These are phyloP conservation scores for Crithidia sp. DNA, from an alignment of 208 protist genomes.

Conservation along the genomic window DNA sequence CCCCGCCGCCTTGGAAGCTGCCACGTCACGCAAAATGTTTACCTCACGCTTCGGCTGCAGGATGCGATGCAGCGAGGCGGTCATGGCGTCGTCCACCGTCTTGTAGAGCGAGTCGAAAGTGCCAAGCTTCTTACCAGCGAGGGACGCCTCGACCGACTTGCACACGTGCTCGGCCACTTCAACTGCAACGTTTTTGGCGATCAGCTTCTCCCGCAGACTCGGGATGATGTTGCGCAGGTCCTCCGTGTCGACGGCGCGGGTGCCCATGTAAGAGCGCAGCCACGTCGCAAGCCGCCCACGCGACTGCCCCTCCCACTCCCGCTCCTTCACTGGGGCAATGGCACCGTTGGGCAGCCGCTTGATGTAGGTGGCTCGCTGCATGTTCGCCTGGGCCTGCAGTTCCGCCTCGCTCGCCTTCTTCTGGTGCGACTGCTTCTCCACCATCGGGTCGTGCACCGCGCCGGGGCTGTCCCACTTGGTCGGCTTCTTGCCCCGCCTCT, in stretches of 20 bases:
- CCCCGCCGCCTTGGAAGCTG: slow-evolving; percentile 56
- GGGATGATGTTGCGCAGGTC: slow-evolving; percentile 94
- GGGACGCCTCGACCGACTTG: slow-evolving; percentile 89
- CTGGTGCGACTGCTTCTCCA: slow-evolving; percentile 37
- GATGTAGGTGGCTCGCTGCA: slow-evolving; percentile 75
- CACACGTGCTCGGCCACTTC: slow-evolving; percentile 97
- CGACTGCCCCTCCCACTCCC: slow-evolving; percentile 78
- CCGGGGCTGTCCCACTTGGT: slow-evolving; percentile 63
- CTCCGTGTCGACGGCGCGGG: slow-evolving; percentile 77
- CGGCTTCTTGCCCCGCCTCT: slow-evolving; percentile 65
- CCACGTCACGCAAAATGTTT: slow-evolving; percentile 96
- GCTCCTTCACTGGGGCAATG: slow-evolving; percentile 75
- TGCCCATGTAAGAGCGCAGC: slow-evolving; percentile 76
- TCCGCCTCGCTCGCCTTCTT: slow-evolving; percentile 66
- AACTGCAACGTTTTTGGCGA: slow-evolving; percentile 98
- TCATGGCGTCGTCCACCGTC: slow-evolving; percentile 86
- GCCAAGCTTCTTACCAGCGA: slow-evolving; percentile 93
- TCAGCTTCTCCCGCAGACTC: slow-evolving; percentile 93
- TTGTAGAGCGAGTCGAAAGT: slow-evolving; percentile 91
- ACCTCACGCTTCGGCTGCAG: slow-evolving; percentile 96
- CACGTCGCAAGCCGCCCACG: slow-evolving; percentile 77
- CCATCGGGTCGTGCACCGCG: slow-evolving; percentile 22
- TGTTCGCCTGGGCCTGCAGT: slow-evolving; percentile 70
- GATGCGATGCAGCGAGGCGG: slow-evolving; percentile 93
- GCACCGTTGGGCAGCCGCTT: slow-evolving; percentile 70